These are phyloP conservation scores for Didymella keratinophila DNA, from an alignment of 2,329 filamentous ascomycete species.

Conservation along the genomic window DNA sequence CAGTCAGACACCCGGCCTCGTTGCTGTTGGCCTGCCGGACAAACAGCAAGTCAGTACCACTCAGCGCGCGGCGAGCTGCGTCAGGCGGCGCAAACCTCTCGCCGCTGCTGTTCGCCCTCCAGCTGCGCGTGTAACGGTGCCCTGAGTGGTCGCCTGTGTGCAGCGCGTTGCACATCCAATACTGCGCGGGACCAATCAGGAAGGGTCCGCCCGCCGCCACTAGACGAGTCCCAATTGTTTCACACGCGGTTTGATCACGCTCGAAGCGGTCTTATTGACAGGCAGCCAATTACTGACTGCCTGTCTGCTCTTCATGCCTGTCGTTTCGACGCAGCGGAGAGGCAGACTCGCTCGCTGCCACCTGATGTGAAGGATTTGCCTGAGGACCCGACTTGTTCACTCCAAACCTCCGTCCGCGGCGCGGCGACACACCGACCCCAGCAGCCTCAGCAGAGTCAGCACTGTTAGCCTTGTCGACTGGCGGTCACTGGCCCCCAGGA, in stretches of 20 bases:
- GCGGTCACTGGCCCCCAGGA: slow-evolving; percentile 1
- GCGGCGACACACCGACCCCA: slow-evolving; percentile 5
- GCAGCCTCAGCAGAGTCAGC: not conserved
- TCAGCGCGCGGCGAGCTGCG: slow-evolving; percentile 10
- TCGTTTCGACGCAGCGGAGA: slow-evolving; percentile 17
- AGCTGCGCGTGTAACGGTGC: slow-evolving; percentile 24
- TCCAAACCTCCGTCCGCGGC: slow-evolving; percentile 12
- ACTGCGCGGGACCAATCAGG: slow-evolving; percentile 36
- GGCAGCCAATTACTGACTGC: slow-evolving; percentile 14
- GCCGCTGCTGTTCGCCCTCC: slow-evolving; percentile 10
- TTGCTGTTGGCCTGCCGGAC: not conserved
- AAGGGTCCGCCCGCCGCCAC: slow-evolving; percentile 18
- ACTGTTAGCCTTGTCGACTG: slow-evolving; percentile 1
- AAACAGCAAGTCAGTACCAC: slow-evolving; percentile 20
- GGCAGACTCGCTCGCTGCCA: slow-evolving; percentile 7
- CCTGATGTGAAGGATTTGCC: slow-evolving; percentile 14
- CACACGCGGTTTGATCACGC: slow-evolving; percentile 45
- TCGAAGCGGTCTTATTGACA: slow-evolving; percentile 30
- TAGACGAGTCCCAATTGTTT: slow-evolving; percentile 39
- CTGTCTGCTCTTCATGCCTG: slow-evolving; percentile 16
- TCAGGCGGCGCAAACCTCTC: slow-evolving; percentile 9
- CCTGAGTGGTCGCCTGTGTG: slow-evolving; percentile 14
- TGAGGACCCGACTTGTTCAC: slow-evolving; percentile 5
- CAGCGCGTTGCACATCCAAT: slow-evolving; percentile 37
- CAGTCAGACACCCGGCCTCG: slow-evolving; percentile 8